phyloP scores from a whole-genome alignment of 768 basidiomycete species.

The Auricularia cornea region DNA sequence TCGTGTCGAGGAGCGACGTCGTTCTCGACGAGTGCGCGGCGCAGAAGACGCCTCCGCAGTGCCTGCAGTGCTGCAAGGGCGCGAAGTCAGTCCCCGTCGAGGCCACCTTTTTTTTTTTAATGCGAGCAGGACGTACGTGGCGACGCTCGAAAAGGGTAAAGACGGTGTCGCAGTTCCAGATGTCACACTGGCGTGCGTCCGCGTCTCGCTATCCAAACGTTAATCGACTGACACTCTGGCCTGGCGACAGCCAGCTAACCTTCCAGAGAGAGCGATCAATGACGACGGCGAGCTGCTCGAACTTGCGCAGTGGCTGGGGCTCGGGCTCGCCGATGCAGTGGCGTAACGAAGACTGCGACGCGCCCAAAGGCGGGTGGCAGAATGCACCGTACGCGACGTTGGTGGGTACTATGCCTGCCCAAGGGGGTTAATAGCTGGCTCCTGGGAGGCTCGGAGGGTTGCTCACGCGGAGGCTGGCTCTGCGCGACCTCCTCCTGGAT shows the following conservation, averaged over 20 bases:
- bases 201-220: slow-evolving; percentile 44
- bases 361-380: neutral
- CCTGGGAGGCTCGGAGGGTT: neutral
- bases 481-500: neutral
- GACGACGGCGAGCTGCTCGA: neutral
- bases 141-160: slow-evolving; percentile 68
- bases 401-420: neutral
- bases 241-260: neutral
- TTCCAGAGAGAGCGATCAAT: neutral
- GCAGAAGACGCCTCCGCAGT: slow-evolving; percentile 77
- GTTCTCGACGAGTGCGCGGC: slow-evolving; percentile 47
- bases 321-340: neutral
- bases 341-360: neutral
- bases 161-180: slow-evolving; percentile 54
- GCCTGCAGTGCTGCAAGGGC: slow-evolving; percentile 62
- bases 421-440: neutral
- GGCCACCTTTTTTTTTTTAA: too few species aligned
- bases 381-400: neutral
- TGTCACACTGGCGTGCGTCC: slow-evolving; percentile 57
- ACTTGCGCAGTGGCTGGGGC: neutral
- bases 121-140: slow-evolving; percentile 43
- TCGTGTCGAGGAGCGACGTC: slow-evolving; percentile 65
- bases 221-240: neutral
- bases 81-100: too few species aligned
- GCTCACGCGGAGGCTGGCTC: neutral